These are phyloP conservation scores for Cyberlindnera meyerae DNA, from an alignment of 805 yeast species.

Conservation along the genomic window DNA sequence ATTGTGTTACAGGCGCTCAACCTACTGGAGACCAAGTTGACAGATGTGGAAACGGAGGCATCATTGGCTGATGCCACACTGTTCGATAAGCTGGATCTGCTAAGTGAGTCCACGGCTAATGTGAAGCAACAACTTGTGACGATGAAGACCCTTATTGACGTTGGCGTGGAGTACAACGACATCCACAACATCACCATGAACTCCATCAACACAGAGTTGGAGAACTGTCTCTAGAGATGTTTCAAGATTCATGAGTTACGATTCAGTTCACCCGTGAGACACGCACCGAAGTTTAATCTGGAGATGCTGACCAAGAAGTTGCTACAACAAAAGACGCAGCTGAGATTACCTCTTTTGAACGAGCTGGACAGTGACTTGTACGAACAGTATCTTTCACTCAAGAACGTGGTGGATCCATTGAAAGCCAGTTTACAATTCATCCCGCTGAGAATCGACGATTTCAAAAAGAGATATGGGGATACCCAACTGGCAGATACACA, in stretches of 20 bases:
- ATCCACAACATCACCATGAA: conserved; percentile 37
- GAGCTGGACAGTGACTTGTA: conserved; percentile 36
- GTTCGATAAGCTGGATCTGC: conserved; percentile 28
- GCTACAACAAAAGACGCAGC: conserved; percentile 25
- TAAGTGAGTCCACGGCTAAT: conserved; percentile 29
- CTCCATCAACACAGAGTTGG: conserved; percentile 37
- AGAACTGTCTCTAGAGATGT: conserved; percentile 31
- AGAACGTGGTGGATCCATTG: conserved; percentile 43
- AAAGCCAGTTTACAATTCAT: conserved; percentile 47
- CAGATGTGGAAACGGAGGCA: conserved; percentile 17
- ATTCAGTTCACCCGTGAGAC: conserved; percentile 37
- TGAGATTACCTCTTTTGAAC: conserved; percentile 36
- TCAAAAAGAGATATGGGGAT: conserved; percentile 30
- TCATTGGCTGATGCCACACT: conserved; percentile 26
- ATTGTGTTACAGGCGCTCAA: conserved; percentile 32
- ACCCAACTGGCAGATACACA: conserved; percentile 21
- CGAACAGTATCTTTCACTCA: conserved; percentile 37
- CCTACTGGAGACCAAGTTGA: conserved; percentile 31
- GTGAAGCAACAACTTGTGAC: conserved; percentile 26
- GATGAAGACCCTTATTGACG: conserved; percentile 33
- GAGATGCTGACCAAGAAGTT: conserved; percentile 31
- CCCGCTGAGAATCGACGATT: conserved; percentile 42
- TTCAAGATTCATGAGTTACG: conserved; percentile 35
- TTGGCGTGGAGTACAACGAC: conserved; percentile 41
- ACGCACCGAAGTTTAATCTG: conserved; percentile 33